Evolutionary conservation across 2,329 filamentous ascomycete species (phyloP).

Genomic region (Coniochaeta pulveracea): DNA sequence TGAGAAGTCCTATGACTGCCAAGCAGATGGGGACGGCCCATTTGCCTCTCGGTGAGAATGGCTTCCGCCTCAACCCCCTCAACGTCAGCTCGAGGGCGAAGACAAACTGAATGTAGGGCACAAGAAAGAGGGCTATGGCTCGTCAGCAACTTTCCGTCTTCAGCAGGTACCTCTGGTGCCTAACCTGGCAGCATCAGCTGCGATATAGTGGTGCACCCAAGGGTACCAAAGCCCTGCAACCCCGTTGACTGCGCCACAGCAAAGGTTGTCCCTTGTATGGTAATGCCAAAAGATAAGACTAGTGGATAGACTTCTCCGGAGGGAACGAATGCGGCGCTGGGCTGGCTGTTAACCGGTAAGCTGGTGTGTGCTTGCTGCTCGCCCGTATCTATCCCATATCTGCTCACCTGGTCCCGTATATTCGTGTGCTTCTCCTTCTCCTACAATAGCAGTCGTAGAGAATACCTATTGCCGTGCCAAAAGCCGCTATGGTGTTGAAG

Average conservation of each 20-base stretch:
- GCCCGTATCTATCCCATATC: no score
- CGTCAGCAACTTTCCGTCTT: neutral
- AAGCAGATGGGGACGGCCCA: slow-evolving; percentile 51
- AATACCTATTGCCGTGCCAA: slow-evolving; percentile 44
- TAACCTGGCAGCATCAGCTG: slow-evolving; percentile 50
- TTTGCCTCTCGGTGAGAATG: slow-evolving; percentile 47
- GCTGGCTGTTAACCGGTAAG: slow-evolving; percentile 17
- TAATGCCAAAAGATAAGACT: slow-evolving; percentile 43
- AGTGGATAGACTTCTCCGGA: slow-evolving; percentile 42
- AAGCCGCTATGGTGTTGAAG: slow-evolving; percentile 49
- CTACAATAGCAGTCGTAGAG: slow-evolving; percentile 42
- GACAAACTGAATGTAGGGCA: slow-evolving; percentile 53
- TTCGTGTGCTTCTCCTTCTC: slow-evolving; percentile 26
- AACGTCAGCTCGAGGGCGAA: slow-evolving; percentile 52
- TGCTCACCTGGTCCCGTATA: slow-evolving; percentile 30
- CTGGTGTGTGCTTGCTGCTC: no score
- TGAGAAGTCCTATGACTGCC: slow-evolving; percentile 33
- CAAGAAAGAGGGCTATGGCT: slow-evolving; percentile 49
- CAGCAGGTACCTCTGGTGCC: neutral
- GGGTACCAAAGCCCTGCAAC: slow-evolving; percentile 34
- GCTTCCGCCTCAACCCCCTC: slow-evolving; percentile 39
- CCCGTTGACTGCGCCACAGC: slow-evolving; percentile 44
- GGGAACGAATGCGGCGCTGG: slow-evolving; percentile 30
- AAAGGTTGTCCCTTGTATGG: slow-evolving; percentile 46
- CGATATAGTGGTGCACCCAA: slow-evolving; percentile 40